Evolutionary conservation across 2,329 filamentous ascomycete genomes (phyloP).

Genomic region (Penicillium hordei): DNA sequence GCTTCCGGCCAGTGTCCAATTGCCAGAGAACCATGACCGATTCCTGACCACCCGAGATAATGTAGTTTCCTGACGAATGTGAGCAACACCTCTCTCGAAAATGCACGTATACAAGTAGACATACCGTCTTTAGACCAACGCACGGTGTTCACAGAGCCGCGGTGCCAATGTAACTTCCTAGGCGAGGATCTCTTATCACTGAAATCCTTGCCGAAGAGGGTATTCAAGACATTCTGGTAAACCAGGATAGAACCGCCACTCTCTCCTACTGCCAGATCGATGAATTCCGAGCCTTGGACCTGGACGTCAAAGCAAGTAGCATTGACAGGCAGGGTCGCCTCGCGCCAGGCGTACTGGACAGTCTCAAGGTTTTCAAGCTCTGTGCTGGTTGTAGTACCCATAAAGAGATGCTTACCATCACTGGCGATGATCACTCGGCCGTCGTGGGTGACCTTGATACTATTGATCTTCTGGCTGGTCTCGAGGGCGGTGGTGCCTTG

Average conservation of each 20-base stretch:
- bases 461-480: slow-evolving; percentile 30
- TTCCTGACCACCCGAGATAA: slow-evolving; percentile 90
- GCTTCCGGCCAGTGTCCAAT: slow-evolving; percentile 77
- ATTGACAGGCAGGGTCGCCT: slow-evolving; percentile 58
- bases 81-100: slow-evolving; percentile 7
- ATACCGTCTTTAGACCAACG: slow-evolving; percentile 92
- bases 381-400: slow-evolving; percentile 55
- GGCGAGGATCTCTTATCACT: slow-evolving; percentile 48
- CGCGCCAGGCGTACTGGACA: slow-evolving; percentile 54
- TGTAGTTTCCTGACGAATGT: slow-evolving; percentile 70
- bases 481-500: slow-evolving; percentile 30
- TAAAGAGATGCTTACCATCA: slow-evolving; percentile 51
- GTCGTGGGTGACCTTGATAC: slow-evolving; percentile 30
- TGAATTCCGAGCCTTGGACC: slow-evolving; percentile 50
- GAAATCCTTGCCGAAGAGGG: slow-evolving; percentile 18
- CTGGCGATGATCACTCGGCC: slow-evolving; percentile 42
- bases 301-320: slow-evolving; percentile 68
- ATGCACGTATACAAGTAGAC: not conserved
- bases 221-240: slow-evolving; percentile 70
- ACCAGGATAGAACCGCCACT: slow-evolving; percentile 73
- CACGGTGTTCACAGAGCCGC: slow-evolving; percentile 74
- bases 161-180: slow-evolving; percentile 86
- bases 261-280: slow-evolving; percentile 79
- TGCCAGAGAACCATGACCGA: slow-evolving; percentile 92
- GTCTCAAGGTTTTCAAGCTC: slow-evolving; percentile 38